phyloP scores from a whole-genome alignment of 257 asterid genomes.

The Solanum ossicruentum region DNA sequence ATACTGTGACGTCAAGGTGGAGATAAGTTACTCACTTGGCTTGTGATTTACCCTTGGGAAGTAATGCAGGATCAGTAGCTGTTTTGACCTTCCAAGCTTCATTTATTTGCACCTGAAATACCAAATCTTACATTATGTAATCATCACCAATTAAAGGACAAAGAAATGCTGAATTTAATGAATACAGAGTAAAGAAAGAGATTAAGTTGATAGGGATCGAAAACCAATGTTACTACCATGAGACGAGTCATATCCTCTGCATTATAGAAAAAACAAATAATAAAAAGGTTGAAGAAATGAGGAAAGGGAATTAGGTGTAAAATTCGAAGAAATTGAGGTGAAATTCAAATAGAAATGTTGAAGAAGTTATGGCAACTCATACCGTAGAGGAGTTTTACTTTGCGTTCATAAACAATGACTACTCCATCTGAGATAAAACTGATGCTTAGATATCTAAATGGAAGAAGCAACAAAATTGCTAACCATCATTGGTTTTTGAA shows the following conservation, averaged over 20 bases:
- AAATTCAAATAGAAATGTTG: background rate
- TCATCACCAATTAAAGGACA: background rate
- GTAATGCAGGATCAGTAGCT: conserved; percentile 51
- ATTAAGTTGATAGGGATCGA: background rate
- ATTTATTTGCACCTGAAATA: too few species aligned
- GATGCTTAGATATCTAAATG: background rate
- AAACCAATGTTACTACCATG: conserved; percentile 37
- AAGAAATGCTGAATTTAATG: background rate
- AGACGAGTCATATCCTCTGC: conserved; percentile 88
- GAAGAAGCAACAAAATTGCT: background rate
- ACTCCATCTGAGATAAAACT: conserved; percentile 56
- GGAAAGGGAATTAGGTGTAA: background rate
- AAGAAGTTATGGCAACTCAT: background rate
- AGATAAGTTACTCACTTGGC: conserved; percentile 51
- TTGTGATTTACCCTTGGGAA: conserved; percentile 55
- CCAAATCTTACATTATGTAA: too few species aligned
- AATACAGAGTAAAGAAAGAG: background rate
- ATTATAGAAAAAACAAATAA: background rate
- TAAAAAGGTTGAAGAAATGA: background rate
- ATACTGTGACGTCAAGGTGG: background rate
- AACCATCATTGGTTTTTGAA: background rate
- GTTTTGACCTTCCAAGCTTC: conserved; percentile 75
- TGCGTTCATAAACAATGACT: conserved; percentile 88
- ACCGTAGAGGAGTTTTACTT: conserved; percentile 87
- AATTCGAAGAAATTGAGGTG: background rate